phyloP scores from a whole-genome alignment of 2,329 filamentous ascomycete genomes.

The Arthrobotrys musiformis region DNA sequence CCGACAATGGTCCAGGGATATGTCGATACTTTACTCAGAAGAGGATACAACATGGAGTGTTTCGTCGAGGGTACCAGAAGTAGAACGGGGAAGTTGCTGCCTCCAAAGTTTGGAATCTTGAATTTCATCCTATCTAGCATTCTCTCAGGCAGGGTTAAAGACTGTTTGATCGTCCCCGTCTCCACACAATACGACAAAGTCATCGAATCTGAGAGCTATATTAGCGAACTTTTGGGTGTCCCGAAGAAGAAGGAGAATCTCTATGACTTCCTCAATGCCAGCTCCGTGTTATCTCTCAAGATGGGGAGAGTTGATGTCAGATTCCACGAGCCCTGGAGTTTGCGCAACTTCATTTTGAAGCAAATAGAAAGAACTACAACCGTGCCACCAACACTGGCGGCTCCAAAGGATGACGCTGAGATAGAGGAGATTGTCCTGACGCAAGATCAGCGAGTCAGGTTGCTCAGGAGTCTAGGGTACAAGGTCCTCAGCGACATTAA shows the following conservation, averaged over 20 bases:
- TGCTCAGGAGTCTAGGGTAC: constrained; percentile 89
- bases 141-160: constrained; percentile 84
- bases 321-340: constrained; percentile 95
- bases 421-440: constrained; percentile 59
- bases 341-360: constrained; percentile 81
- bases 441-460: constrained; percentile 72
- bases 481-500: constrained; percentile 95
- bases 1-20: constrained; percentile 94
- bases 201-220: constrained; percentile 96
- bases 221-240: constrained; percentile 89
- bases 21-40: constrained; percentile 88
- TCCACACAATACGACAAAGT: constrained; percentile 99
- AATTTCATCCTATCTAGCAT: constrained; percentile 91
- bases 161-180: constrained; percentile 93
- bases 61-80: constrained; percentile 97
- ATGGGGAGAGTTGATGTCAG: constrained; percentile 92
- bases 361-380: constrained; percentile 68
- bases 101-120: constrained; percentile 94
- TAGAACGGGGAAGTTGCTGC: constrained; percentile 89
- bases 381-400: constrained; percentile 61
- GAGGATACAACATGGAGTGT: constrained; percentile 94
- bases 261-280: constrained; percentile 85
- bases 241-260: constrained; percentile 97
- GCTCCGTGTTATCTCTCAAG: constrained; percentile 86
- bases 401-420: constrained; percentile 49